Base-by-base conservation (phyloP, 176 grass and related monocot genomes). In the Dactylis glomerata region DNA sequence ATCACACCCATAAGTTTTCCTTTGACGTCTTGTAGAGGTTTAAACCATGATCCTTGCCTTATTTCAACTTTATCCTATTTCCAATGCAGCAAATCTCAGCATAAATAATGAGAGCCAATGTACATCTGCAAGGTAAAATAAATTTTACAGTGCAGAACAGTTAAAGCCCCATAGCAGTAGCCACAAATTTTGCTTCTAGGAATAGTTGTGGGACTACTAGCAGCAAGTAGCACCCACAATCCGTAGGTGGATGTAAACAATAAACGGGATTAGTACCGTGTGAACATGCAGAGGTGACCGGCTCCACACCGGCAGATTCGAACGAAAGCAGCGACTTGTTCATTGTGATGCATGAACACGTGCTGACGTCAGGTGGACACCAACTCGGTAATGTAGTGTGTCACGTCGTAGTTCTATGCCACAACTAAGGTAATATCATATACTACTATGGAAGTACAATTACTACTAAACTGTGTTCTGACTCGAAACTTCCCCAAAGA, bases 31-130 rank as follows among this genome's bases (percentile, higher is more conserved):
- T 89, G 68, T 22, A 98, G 80, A 61, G 96, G 89, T 64, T 94
- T 81, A 1, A 98, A 98, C 96, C 96, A 98, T 8, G 89, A 88
- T 17, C 96, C 96, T 3, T 86, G 85, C 78, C 91, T 93, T 86
- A 95, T 81, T 80, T 95, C 91, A 86, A 98, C 82, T 89, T 89
- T 95, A 77, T 88, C 96, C 93, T 98, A 66, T 33, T 75, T 77
- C 12, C 22, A 92, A 63, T 50, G 41, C 26, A 26, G 65, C 17
- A 77, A 87, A 77, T 51, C 11, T 73, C 4, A n/a, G 6, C 30
- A 31, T 74, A 24, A 90, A 54, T 4, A 63, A 9, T 11, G 10
- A 13, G 2, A 34, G 5, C 32, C 17, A 17, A 13, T 54, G 32
- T 22, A 33, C 50, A 76, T 68, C 0, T 75, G 37, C 17, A 57